These are phyloP conservation scores for Dryas alaskensis DNA, from an alignment of 306 rosid genomes.

Conservation along the genomic window DNA sequence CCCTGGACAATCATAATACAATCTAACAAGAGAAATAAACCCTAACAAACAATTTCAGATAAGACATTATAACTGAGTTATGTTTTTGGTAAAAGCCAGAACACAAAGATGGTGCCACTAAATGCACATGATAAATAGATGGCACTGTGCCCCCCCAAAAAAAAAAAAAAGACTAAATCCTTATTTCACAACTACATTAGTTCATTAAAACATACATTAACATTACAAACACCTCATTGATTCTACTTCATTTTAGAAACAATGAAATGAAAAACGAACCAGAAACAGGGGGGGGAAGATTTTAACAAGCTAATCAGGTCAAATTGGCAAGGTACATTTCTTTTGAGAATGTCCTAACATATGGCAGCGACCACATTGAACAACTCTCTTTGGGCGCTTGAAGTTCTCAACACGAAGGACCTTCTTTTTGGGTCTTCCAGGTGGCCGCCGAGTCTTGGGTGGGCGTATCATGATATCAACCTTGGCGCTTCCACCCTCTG, in stretches of 20 bases:
- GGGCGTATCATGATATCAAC: conserved; percentile 68
- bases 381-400: conserved; percentile 93
- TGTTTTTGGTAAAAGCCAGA: not conserved
- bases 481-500: conserved; percentile 79
- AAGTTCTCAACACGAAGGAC: conserved; percentile 81
- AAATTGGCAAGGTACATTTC: conserved; percentile 83
- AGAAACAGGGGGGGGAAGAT: conserved; percentile 27
- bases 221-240: conserved; percentile 51
- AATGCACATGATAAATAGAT: conserved; percentile 16
- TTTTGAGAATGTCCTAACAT: conserved; percentile 98
- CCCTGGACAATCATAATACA: not conserved
- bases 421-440: conserved; percentile 98
- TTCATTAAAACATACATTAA: conserved; percentile 37
- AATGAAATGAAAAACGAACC: not conserved
- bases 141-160: conserved; percentile 25
- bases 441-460: conserved; percentile 92
- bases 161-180: conserved; percentile 30
- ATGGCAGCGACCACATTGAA: conserved; percentile 98
- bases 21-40: not conserved
- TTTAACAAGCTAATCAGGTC: conserved; percentile 42
- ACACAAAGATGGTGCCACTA: conserved; percentile 1
- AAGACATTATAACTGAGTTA: not conserved
- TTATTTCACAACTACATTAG: conserved; percentile 41
- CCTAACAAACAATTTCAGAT: not conserved
- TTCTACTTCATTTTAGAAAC: conserved; percentile 37